Base-by-base conservation (phyloP, 345 rosid genomes). In the Corymbia maculata region DNA sequence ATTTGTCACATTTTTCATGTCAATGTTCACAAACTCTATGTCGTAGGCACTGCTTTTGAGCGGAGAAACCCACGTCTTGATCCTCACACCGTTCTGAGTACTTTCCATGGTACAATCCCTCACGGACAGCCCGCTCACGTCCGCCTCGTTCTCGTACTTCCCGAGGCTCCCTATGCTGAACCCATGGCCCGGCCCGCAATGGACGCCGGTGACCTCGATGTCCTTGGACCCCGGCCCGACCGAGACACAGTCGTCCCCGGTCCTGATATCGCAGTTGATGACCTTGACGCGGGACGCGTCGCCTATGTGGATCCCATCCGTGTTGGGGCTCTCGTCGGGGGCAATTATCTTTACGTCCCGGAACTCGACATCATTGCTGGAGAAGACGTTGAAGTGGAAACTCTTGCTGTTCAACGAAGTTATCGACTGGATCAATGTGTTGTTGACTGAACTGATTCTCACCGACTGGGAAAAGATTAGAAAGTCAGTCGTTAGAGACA, bases 81-180 rank as follows among this genome's bases (percentile, higher is more conserved):
- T 90, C 85, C 93, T 91, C 19, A 93, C 49, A 2, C 95, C 93
- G 82, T 91, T 92, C 52, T 91, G 90, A 3, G 93, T 93, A 26
- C 86, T 52, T 13, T 30, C 57, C 6, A 93, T 86, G 7, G 89
- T 88, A 61, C 93, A 91, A 59, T 89, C 79, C 85, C 44, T 86
- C 14, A 94, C 90, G 32, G 42, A 17, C 44, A 89, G 50, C 32
- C 86, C 89, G n/a, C 70, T 86, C 8, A 92, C 93, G 36, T 90
- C 90, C 19, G 26, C 49, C 89, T 92, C 94, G 6, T 88, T 17
- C 22, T 61, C 87, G 86, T 89, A 92, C 75, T 88, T 91, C 86
- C 94, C 93, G 45, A 93, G 92, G 80, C 95, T 93, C 50, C 95
- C 94, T 6, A 93, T 90, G 86, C 94, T 91, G 91, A 91, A 75